These are phyloP conservation scores for Ceratobasidium papillatum DNA, from an alignment of 1,284 basidiomycete genomes.

Conservation along the genomic window DNA sequence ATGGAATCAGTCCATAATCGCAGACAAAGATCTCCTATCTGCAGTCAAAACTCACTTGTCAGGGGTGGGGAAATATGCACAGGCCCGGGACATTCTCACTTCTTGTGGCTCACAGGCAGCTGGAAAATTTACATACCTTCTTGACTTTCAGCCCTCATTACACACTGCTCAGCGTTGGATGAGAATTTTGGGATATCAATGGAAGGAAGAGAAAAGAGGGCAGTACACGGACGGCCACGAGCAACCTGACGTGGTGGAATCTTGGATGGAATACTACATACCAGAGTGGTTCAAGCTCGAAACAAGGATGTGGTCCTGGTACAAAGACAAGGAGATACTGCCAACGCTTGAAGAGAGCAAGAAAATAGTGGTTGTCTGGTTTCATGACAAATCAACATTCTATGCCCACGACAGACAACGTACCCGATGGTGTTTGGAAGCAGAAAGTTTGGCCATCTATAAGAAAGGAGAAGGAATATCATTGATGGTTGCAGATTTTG, in stretches of 20 bases:
- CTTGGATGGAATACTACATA: conserved; percentile 29
- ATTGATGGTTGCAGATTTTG: conserved; percentile 59
- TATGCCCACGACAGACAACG: conserved; percentile 53
- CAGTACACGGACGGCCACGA: conserved; percentile 43
- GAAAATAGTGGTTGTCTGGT: conserved; percentile 28
- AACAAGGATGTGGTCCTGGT: not conserved
- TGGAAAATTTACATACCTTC: not conserved
- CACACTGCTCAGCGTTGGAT: conserved; percentile 37
- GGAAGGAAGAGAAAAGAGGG: conserved; percentile 23
- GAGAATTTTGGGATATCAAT: conserved; percentile 12
- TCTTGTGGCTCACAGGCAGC: conserved; percentile 13
- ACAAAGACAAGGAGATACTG: not conserved
- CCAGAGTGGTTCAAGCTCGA: conserved; percentile 15
- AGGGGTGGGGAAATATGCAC: conserved; percentile 36
- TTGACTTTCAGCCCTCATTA: conserved; percentile 13
- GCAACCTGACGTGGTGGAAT: conserved; percentile 36
- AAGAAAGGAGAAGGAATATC: conserved; percentile 54
- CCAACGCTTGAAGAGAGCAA: conserved; percentile 44
- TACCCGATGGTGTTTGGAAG: conserved; percentile 52
- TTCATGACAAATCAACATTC: conserved; percentile 57
- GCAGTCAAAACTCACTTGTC: conserved; percentile 30
- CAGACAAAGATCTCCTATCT: conserved; percentile 27
- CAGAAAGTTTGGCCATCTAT: conserved; percentile 49
- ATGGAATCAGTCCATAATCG: conserved; percentile 23
- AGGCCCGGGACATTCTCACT: conserved; percentile 30